Base-by-base conservation (phyloP, 2,329 filamentous ascomycete genomes). In the Capronia americana region DNA sequence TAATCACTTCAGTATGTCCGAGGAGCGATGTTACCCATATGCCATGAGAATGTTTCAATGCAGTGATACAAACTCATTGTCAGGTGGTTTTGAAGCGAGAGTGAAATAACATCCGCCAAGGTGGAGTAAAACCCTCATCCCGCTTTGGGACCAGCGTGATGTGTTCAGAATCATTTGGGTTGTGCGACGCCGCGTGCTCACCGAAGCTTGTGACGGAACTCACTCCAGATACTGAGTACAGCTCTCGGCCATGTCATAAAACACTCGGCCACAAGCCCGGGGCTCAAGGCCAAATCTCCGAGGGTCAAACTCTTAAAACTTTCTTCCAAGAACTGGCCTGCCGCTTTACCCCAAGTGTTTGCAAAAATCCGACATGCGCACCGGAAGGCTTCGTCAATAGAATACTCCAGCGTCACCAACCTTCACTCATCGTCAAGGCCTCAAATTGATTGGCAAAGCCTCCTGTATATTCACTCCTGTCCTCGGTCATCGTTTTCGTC, bases 391-490 rank as follows among this genome's bases (percentile, higher is more conserved):
- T 32, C 30, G 30, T 32, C 30, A 8, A 32, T 8, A 32, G 20
- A 46, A 24, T 23, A 28, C 6, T 23, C 17, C 10, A 38, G 26
- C 3, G 10, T 50, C 38, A 57, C 20, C 23, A 1, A n/a, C 23
- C 44, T 51, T 23, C 11, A 23, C 17, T 34, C 44, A 59, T 14
- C 38, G 28, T 59, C 57, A 70, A 55, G n/a, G 63, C 66, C 53
- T 65, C 61, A 32, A 68, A 70, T 50, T 70, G 68, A 55, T 70
- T 70, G 44, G 28, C 64, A 61, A 70, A 70, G 23, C 66, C 59
- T 48, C 68, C 68, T 4, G 68, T 70, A 30, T 58, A 68, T 23
- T 70, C 68, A 34, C 63, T 68, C 51, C 60, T 58, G 26, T 67
- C 61, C 48, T 57, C n/a, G 23, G 8, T n/a, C 53, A 63, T 24